Conservation (phyloP, 2,329 filamentous ascomycete species). For the Neonectria neomacrospora region DNA sequence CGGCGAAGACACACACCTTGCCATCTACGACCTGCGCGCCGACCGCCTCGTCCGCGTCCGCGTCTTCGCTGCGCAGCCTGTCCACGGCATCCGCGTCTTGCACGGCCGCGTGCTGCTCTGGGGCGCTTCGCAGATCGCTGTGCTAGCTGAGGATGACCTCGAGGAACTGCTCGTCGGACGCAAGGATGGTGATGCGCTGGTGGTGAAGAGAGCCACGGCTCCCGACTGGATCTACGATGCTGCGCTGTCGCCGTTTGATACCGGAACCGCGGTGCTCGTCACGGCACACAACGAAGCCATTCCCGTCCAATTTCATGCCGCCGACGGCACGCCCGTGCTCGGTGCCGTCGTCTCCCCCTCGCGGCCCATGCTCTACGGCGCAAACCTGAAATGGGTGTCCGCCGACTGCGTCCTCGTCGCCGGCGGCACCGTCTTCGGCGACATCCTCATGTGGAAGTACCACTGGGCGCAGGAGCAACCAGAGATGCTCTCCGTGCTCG, state of each 20-base stretch:
- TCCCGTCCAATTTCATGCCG: constrained; percentile 54
- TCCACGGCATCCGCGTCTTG: constrained; percentile 76
- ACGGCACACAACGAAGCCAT: constrained; percentile 90
- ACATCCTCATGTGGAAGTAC: constrained; percentile 90
- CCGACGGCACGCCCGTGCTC: constrained; percentile 52
- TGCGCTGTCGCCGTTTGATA: constrained; percentile 59
- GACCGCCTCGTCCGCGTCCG: constrained; percentile 54
- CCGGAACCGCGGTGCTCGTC: constrained; percentile 67
- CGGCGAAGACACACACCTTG: constrained; percentile 69
- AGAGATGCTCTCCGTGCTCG: constrained; percentile 65
- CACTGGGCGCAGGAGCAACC: constrained; percentile 45
- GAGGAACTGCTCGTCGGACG: constrained; percentile 34
- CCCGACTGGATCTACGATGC: constrained; percentile 85
- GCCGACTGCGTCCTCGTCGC: constrained; percentile 75
- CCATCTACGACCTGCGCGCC: constrained; percentile 59
- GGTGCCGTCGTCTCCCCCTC: constrained; percentile 71
- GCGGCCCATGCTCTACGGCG: constrained; percentile 88
- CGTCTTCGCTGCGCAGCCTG: constrained; percentile 74
- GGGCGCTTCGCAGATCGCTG: constrained; percentile 73
- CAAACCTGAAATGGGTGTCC: constrained; percentile 74
- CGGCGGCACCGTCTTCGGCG: constrained; percentile 92
- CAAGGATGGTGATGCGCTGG: constrained; percentile 26
- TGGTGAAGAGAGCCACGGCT: constrained; percentile 56
- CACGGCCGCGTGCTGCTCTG: constrained; percentile 67
- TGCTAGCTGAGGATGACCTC: constrained; percentile 46